Evolutionary conservation across 495 filamentous ascomycete genomes (phyloP).

Genomic region (Monascus purpureus): DNA sequence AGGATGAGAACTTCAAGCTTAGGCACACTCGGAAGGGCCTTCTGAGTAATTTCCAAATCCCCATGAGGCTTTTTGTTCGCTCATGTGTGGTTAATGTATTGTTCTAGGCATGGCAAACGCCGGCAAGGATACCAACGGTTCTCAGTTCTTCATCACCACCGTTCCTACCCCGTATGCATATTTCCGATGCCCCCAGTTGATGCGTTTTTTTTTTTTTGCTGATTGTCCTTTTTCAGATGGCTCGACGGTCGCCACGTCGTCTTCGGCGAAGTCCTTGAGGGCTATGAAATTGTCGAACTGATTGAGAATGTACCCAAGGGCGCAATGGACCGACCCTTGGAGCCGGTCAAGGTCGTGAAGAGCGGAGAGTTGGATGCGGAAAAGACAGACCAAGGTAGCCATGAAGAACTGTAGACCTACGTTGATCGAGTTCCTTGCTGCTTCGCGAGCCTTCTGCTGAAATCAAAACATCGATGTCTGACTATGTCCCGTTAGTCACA

Average conservation of each 20-base stretch:
- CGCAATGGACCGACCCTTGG: slow-evolving; percentile 56
- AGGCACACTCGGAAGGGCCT: slow-evolving; percentile 61
- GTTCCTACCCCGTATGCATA: slow-evolving; percentile 66
- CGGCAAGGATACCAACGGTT: slow-evolving; percentile 95
- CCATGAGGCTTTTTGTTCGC: not conserved
- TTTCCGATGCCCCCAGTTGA: no score
- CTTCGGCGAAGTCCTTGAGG: slow-evolving; percentile 83
- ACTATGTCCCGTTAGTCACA: no score
- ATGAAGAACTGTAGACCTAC: slow-evolving; percentile 73
- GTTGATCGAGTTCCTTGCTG: slow-evolving; percentile 12
- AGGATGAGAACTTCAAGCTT: slow-evolving; percentile 99
- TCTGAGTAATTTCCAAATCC: slow-evolving; percentile 34
- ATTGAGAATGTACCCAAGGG: slow-evolving; percentile 70
- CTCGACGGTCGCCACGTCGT: slow-evolving; percentile 83
- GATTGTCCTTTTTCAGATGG: no score
- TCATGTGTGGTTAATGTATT: not conserved
- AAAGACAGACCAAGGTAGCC: slow-evolving; percentile 76
- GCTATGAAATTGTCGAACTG: slow-evolving; percentile 77
- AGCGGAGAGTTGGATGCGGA: slow-evolving; percentile 83
- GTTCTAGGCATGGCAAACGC: slow-evolving; percentile 90
- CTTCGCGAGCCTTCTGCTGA: slow-evolving; percentile 10
- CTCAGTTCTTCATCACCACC: slow-evolving; percentile 96
- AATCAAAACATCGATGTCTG: slow-evolving; percentile 14
- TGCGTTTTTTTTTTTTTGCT: no score
- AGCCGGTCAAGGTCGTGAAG: slow-evolving; percentile 79